A percentile compares a stretch with the other conserved stretches of the same genome.
phyloP scores from a whole-genome alignment of 192 early-diverging fungal species.

The Gigaspora rosea region DNA sequence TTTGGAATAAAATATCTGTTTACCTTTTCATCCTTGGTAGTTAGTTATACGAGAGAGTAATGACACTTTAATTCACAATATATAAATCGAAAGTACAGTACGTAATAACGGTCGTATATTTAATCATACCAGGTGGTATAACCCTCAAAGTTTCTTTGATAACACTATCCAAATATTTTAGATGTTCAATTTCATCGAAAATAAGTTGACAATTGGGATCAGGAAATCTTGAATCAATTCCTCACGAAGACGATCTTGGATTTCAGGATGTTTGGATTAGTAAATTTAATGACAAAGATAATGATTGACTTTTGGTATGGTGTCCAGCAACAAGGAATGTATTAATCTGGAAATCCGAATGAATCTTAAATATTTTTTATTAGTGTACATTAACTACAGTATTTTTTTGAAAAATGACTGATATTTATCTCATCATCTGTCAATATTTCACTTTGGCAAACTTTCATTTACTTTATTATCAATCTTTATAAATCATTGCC shows the following conservation, averaged over 20 bases:
- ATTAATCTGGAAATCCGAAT: not conserved
- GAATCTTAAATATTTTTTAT: not conserved
- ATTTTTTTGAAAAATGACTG: constrained; percentile 11
- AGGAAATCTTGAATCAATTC: constrained; percentile 48
- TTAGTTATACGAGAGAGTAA: constrained; percentile 38
- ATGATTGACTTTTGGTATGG: constrained; percentile 53
- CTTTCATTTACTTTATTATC: constrained; percentile 46
- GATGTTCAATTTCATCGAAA: constrained; percentile 50
- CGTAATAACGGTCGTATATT: not conserved
- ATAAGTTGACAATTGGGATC: constrained; percentile 32
- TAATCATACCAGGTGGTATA: constrained; percentile 42
- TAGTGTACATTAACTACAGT: too few species aligned
- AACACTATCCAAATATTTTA: constrained; percentile 54
- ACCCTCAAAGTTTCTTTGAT: constrained; percentile 54
- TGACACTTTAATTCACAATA: constrained; percentile 36
- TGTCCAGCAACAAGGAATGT: constrained; percentile 49
- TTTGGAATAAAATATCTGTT: constrained; percentile 53
- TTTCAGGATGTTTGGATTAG: constrained; percentile 46
- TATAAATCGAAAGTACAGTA: not conserved
- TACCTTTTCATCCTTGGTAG: constrained; percentile 39
- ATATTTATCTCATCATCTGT: constrained; percentile 48
- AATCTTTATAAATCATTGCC: constrained; percentile 47
- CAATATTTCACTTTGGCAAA: constrained; percentile 39
- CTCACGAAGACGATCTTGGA: constrained; percentile 47
- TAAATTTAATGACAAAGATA: constrained; percentile 53